Percentiles rank a stretch among this genome's conserved stretches.
Conservation (phyloP, 176 grass and related monocot species). For the Juncus inflexus region DNA sequence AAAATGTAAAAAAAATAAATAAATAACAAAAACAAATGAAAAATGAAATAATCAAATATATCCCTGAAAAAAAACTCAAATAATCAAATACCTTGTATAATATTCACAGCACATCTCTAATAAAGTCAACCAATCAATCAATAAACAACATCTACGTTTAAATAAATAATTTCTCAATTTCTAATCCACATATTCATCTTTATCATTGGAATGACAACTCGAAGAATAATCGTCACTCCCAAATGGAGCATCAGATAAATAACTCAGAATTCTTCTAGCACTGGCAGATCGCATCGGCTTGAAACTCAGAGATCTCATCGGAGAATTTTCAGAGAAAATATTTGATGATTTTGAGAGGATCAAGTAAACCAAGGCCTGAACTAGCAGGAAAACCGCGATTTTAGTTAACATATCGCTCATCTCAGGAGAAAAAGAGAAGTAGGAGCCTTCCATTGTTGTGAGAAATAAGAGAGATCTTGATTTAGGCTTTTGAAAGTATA, state of each 20-base stretch:
- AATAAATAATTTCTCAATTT: constrained; percentile 22
- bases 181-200: constrained; percentile 8
- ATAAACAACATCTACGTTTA: background rate
- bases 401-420: constrained; percentile 43
- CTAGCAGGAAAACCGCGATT: constrained; percentile 54
- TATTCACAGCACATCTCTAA: background rate
- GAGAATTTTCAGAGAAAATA: constrained; percentile 49
- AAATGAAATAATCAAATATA: background rate
- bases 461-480: background rate
- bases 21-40: background rate
- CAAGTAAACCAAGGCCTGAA: constrained; percentile 62
- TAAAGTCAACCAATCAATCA: constrained; percentile 7
- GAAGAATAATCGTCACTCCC: constrained; percentile 33
- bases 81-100: constrained; percentile 1
- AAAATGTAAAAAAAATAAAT: background rate
- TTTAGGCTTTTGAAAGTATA: constrained; percentile 2
- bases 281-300: constrained; percentile 54
- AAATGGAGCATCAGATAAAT: constrained; percentile 62
- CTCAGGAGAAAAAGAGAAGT: constrained; percentile 38
- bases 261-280: constrained; percentile 43
- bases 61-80: background rate
- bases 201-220: background rate
- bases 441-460: constrained; percentile 42
- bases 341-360: constrained; percentile 67
- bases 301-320: constrained; percentile 56